Evolutionary conservation across 176 grass and related monocot genomes (phyloP), one percentile per base, ranked within the genome.

Genomic region (Otatea glauca): DNA sequence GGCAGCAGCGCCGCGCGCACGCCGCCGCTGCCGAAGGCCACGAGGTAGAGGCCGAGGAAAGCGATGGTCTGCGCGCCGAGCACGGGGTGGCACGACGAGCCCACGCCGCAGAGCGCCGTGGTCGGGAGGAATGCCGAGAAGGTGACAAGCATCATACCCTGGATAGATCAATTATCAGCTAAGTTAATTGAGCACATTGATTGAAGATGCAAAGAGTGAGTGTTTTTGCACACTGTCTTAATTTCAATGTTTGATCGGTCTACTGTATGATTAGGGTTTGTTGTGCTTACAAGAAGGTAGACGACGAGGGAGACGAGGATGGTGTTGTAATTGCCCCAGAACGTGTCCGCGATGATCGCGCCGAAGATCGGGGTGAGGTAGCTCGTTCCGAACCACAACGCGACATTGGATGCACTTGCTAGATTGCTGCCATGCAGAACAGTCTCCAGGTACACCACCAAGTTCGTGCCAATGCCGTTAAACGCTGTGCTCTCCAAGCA

Each of bases 1-100:
- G 94, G 94, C 61, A 97, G 85, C 80, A 97, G 76, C 15, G 89
- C 88, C 27, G 92, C 90, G 16, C 92, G 91, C 37, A 88, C 83
- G 82, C 94, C 94, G 21, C 92, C 94, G 66, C 89, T 88, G 44
- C 92, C 94, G 39, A 91, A 69, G 20, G 89, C 87, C 62, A 90
- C 87, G 43, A 92, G 93, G 81, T 95, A 95, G 55, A 95, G 76
- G 5, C 90, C 93, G 5, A 86, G 35, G 88, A 88, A 92, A 7
- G 84, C 87, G 53, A 83, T 38, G 47, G 70, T 75, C 53, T 42
- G 60, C 10, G 74, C 12, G 5, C 59, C 84, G 18, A 84, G 25
- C 71, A 60, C 41, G 0, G 85, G 70, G 32, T 79, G 42, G 55
- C 86, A 92, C 48, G 61, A 58, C 45, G 79, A 51, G 37, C 83